Percentiles rank a stretch among this genome's conserved stretches.
Conservation (phyloP, 768 basidiomycete genomes). For the Leccinellum luteum region DNA sequence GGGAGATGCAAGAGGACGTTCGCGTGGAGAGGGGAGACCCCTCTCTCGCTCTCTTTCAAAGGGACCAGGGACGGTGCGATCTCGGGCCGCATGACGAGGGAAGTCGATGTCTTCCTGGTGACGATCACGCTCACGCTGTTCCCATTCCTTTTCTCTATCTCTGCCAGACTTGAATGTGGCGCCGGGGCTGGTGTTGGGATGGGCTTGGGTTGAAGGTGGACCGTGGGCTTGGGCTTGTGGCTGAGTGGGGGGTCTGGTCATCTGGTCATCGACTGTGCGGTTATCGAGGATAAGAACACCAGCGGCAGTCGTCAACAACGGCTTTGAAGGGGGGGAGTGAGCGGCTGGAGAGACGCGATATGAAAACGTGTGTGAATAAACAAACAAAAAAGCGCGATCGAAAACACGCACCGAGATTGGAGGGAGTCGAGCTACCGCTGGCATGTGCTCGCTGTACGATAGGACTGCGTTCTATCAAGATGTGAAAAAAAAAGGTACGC, state of each 20-base stretch:
- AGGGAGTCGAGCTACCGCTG: slow-evolving; percentile 24
- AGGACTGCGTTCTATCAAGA: slow-evolving; percentile 28
- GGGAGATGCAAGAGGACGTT: slow-evolving; percentile 20
- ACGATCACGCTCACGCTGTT: slow-evolving; percentile 27
- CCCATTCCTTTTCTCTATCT: slow-evolving; percentile 29
- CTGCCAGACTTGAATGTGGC: slow-evolving; percentile 21
- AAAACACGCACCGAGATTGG: slow-evolving; percentile 23
- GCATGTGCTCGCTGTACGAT: slow-evolving; percentile 26
- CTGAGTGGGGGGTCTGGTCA: slow-evolving; percentile 23
- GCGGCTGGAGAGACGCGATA: slow-evolving; percentile 15
- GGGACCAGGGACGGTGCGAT: slow-evolving; percentile 17
- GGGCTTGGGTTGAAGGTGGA: slow-evolving; percentile 16
- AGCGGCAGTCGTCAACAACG: slow-evolving; percentile 23
- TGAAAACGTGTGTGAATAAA: slow-evolving; percentile 5
- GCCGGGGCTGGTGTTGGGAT: slow-evolving; percentile 23
- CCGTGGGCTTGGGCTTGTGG: slow-evolving; percentile 15
- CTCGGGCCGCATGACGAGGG: slow-evolving; percentile 25
- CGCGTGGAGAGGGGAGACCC: slow-evolving; percentile 23
- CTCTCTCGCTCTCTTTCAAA: slow-evolving; percentile 28
- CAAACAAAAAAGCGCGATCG: not conserved
- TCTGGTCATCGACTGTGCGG: slow-evolving; percentile 30
- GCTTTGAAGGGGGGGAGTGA: slow-evolving; percentile 28
- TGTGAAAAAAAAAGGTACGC: slow-evolving; percentile 11
- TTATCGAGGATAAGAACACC: slow-evolving; percentile 31
- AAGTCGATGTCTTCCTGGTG: slow-evolving; percentile 28